phyloP scores from a whole-genome alignment of 1,284 basidiomycete species.

The Moesziomyces antarcticus region DNA sequence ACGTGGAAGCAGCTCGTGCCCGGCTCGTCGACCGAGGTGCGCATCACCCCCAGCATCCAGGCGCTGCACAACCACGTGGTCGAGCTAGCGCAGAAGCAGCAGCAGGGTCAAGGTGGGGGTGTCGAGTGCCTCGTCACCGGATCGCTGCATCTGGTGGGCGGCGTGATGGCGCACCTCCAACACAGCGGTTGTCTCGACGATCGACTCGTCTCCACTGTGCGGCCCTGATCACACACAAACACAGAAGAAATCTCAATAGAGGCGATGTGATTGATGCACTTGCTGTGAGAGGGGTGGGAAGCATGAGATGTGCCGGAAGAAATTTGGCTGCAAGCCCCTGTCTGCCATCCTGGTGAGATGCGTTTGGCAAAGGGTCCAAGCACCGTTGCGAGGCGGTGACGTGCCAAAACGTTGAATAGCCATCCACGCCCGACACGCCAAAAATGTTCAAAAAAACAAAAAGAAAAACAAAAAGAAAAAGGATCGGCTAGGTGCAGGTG shows the following conservation, averaged over 20 bases:
- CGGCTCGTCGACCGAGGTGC: constrained; percentile 56
- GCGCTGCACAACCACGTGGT: constrained; percentile 73
- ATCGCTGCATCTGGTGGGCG: constrained; percentile 93
- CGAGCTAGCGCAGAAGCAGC: constrained; percentile 72
- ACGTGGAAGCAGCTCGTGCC: constrained; percentile 52
- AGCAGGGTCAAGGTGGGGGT: constrained; percentile 67
- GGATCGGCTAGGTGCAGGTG: no score
- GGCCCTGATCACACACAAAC: constrained; percentile 6
- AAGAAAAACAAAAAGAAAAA: no score
- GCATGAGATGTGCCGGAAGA: not conserved
- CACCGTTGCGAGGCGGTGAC: no score
- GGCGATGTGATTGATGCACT: no score
- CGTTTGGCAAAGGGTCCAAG: not conserved
- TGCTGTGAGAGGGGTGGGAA: no score
- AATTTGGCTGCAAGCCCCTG: constrained; percentile 1
- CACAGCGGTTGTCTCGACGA: constrained; percentile 55
- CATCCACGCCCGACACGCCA: no score
- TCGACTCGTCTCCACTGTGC: constrained; percentile 45
- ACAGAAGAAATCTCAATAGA: no score
- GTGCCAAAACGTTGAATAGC: no score
- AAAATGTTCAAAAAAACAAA: no score
- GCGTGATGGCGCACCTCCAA: constrained; percentile 76
- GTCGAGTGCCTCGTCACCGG: constrained; percentile 85
- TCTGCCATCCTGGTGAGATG: not conserved
- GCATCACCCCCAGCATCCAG: constrained; percentile 88